Evolutionary conservation across 208 protist species (phyloP), one percentile per base, ranked within the genome.

Genomic region (Kentomonas sorsogonicus): DNA sequence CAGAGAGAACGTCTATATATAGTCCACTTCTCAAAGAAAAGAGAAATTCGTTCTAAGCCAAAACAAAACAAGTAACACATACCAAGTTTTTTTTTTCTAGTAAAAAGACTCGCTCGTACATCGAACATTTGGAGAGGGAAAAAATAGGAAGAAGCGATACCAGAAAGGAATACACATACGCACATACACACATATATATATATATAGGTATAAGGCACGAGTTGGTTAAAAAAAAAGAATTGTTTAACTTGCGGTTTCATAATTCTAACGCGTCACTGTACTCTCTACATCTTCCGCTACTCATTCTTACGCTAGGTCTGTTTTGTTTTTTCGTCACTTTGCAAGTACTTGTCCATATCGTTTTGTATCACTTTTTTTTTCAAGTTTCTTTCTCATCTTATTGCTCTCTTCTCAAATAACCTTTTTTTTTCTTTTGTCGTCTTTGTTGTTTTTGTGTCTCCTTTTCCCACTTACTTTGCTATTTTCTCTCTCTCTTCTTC

Each of bases 391-490:
- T 60, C 6, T 63, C 20, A 45, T 7, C 9, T 44, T 25, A 16
- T 26, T 34, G 3, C n/a, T 20, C 15, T 40, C 20, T 11, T 60
- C 33, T 36, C 33, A 15, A 5, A 15, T 11, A 15, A 5, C 11
- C 33, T 36, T 29, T 27, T 1, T 23, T 31, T 60, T 36, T 51
- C n/a, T 41, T 46, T 34, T 46, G 29, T 20, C 26, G 3, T 39
- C 29, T 11, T 48, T 41, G 0, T 4, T 45, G 4, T 20, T 29
- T 53, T 39, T 27, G 18, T 50, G 20, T 69, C 25, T 30, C 54
- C 29, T 36, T n/a, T 48, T 26, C 46, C 58, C 47, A 29, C 53
- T 61, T 40, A 33, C 26, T 56, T 57, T 51, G 48, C 54, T 59
- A 25, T 53, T 52, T 15, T 38, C 9, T 63, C 31, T 52, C 29